These are phyloP conservation scores for Clavispora santaluciae DNA, from an alignment of 805 yeast genomes.

Conservation along the genomic window DNA sequence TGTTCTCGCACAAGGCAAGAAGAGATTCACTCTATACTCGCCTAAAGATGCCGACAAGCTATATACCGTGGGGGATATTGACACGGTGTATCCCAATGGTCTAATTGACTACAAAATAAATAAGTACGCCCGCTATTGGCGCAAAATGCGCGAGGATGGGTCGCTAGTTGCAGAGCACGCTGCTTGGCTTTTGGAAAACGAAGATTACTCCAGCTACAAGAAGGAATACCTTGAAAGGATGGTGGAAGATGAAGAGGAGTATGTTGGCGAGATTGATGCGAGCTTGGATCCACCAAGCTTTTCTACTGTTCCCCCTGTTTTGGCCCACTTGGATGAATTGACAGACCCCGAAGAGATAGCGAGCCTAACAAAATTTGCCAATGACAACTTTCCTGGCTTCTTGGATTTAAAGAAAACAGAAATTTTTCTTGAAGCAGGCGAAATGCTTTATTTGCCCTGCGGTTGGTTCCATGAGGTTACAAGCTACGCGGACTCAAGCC, in stretches of 20 bases:
- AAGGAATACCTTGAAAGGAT: constrained; percentile 2
- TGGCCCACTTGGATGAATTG: constrained; percentile 57
- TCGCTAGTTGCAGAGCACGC: constrained; percentile 49
- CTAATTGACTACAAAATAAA: constrained; percentile 58
- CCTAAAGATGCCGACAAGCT: constrained; percentile 58
- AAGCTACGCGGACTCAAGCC: constrained; percentile 43
- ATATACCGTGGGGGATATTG: constrained; percentile 62
- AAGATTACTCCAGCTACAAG: constrained; percentile 13
- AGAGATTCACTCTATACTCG: constrained; percentile 62
- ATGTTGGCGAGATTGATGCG: constrained; percentile 1
- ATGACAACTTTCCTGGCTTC: constrained; percentile 47
- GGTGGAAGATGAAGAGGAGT: constrained; percentile 9
- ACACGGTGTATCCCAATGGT: constrained; percentile 52
- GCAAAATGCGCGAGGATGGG: constrained; percentile 56
- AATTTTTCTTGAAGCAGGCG: constrained; percentile 54
- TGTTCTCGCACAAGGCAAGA: constrained; percentile 53
- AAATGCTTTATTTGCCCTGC: constrained; percentile 65
- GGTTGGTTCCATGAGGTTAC: constrained; percentile 86
- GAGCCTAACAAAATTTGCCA: constrained; percentile 31
- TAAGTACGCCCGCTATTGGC: constrained; percentile 60
- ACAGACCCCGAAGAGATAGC: constrained; percentile 20
- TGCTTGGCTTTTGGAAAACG: constrained; percentile 35
- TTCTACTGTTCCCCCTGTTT: constrained; percentile 56
- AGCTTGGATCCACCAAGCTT: constrained; percentile 64
- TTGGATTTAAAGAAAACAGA: constrained; percentile 36